A percentile compares a stretch with the other conserved stretches of the same genome.
Conservation (phyloP, 495 filamentous ascomycete species). For the Pyrenopolyporus hunteri region DNA sequence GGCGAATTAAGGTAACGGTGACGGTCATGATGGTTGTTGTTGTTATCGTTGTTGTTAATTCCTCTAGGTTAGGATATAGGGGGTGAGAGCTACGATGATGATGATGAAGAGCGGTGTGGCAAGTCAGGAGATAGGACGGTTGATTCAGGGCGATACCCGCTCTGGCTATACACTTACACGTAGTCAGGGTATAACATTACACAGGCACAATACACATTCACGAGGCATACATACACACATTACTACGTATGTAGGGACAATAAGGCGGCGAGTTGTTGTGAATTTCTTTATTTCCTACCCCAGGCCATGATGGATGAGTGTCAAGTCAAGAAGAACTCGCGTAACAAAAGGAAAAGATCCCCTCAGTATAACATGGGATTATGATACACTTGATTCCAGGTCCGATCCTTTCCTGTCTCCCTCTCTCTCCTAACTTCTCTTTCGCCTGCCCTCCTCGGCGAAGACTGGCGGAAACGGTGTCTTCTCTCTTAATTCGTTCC, state of each 20-base stretch:
- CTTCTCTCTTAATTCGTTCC: neutral
- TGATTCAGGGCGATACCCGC: slow-evolving; percentile 42
- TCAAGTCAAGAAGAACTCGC: slow-evolving; percentile 31
- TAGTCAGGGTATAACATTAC: slow-evolving; percentile 16
- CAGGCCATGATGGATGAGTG: slow-evolving; percentile 37
- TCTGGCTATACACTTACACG: neutral
- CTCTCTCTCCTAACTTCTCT: slow-evolving; percentile 1
- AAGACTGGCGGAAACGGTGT: neutral
- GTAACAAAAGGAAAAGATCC: slow-evolving; percentile 39
- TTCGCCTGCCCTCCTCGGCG: slow-evolving; percentile 1
- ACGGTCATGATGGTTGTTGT: too few species aligned
- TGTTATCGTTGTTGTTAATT: too few species aligned
- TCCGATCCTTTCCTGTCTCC: slow-evolving; percentile 11
- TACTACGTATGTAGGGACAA: slow-evolving; percentile 1
- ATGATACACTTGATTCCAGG: slow-evolving; percentile 37
- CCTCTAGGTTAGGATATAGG: neutral
- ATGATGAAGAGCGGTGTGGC: neutral
- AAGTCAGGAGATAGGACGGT: neutral
- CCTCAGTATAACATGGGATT: slow-evolving; percentile 34
- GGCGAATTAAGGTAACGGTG: neutral
- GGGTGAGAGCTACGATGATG: neutral
- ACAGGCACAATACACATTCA: neutral
- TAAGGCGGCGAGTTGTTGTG: slow-evolving; percentile 12
- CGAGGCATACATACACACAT: slow-evolving; percentile 4
- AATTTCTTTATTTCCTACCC: slow-evolving; percentile 47